Base-by-base conservation (phyloP, 306 rosid genomes). In the Casuarina glauca region DNA sequence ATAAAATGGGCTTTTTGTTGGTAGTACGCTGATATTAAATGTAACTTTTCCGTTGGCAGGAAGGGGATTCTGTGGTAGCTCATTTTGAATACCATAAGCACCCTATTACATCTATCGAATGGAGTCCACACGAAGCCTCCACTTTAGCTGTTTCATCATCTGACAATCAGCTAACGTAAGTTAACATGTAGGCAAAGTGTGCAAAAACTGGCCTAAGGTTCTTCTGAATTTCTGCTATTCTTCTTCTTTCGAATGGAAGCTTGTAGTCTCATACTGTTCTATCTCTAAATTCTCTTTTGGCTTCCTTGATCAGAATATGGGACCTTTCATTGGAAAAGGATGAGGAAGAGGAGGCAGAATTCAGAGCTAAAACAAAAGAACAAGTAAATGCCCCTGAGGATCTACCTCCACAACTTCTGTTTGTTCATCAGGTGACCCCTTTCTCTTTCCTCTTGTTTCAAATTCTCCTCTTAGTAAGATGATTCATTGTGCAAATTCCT, bases 121-220 rank as follows among this genome's bases (percentile, higher is more conserved):
- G 98, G 98, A 89, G 97, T 84, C 92, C 97, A 7, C 97, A 95
- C 35, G 98, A 95, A 79, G 93, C 89, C 60, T 95, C 98, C 62
- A 89, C 97, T 54, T 82, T 95, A 88, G 93, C 97, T 38, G 97
- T 91, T 72, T 77, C 97, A 11, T 95, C 97, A 41, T 68, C 97
- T n/a, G 98, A 95, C 82, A 87, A 95, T 87, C 98, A 92, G 81
- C 93, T 95, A 17, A 94, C 97, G 98, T 95, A 80, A 88, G 98
- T 80, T 69, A 75, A 39, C 16, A 41, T 39, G 16, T 19, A 78
- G 12, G 62, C 3, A 13, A 69, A 26, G 73, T 32, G 17, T 62
- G 72, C 67, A 42, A 63, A 57, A 54, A 17, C 60, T 78, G 48
- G 60, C 11, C 39, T 12, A 41, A 66, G 43, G 48, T 36, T 73